These are phyloP conservation scores for Starmerella khaoyaiensis DNA, from an alignment of 805 yeast genomes.

Conservation along the genomic window DNA sequence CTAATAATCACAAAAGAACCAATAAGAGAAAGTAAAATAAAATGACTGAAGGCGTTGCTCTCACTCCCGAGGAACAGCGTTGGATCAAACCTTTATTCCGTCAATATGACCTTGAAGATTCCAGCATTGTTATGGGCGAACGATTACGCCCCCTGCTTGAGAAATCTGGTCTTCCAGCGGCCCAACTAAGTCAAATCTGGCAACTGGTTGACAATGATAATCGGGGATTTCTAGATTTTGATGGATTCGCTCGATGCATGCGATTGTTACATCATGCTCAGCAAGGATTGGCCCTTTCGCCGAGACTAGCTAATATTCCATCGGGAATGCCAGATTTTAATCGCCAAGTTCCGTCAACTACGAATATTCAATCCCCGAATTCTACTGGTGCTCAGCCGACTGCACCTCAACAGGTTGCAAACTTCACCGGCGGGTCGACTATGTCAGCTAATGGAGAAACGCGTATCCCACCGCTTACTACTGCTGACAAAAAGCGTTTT, in stretches of 20 bases:
- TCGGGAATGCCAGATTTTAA: slow-evolving; percentile 57
- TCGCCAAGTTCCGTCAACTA: slow-evolving; percentile 8
- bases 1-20: no score
- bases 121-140: slow-evolving; percentile 80
- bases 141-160: slow-evolving; percentile 72
- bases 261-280: slow-evolving; percentile 84
- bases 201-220: slow-evolving; percentile 82
- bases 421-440: slow-evolving; percentile 9
- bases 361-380: background rate
- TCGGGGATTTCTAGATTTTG: slow-evolving; percentile 68
- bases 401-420: background rate
- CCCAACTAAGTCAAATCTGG: slow-evolving; percentile 82
- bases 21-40: no score
- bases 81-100: slow-evolving; percentile 64
- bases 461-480: slow-evolving; percentile 27
- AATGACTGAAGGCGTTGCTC: slow-evolving; percentile 19
- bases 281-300: slow-evolving; percentile 46
- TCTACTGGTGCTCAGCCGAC: background rate
- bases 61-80: slow-evolving; percentile 65
- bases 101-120: slow-evolving; percentile 60
- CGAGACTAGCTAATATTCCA: slow-evolving; percentile 39
- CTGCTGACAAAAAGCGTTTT: slow-evolving; percentile 29
- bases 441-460: slow-evolving; percentile 15
- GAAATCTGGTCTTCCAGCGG: slow-evolving; percentile 69
- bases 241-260: slow-evolving; percentile 74